Percentiles rank a stretch among this genome's conserved stretches.
These are phyloP conservation scores for Phialocephala sp. DNA, from an alignment of 2,329 filamentous ascomycete species.

Conservation along the genomic window DNA sequence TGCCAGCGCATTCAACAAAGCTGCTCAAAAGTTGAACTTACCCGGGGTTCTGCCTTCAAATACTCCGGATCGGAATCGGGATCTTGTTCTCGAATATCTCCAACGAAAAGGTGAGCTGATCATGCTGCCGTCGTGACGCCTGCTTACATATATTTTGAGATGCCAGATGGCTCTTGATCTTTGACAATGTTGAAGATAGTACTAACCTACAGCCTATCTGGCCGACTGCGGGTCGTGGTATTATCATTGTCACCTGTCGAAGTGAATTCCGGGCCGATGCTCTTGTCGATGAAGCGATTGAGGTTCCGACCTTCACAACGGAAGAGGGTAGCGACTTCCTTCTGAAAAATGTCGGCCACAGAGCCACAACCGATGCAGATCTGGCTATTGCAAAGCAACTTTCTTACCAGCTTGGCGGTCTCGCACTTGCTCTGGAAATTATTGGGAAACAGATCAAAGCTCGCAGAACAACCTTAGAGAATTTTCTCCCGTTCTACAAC, in stretches of 20 bases:
- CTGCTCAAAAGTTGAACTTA: neutral
- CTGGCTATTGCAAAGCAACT: neutral
- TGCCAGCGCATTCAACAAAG: neutral
- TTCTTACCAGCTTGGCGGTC: neutral
- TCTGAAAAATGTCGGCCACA: neutral
- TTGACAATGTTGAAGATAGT: neutral
- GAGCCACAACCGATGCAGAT: neutral
- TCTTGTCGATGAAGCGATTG: neutral
- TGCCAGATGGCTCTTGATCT: neutral
- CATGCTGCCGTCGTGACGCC: neutral
- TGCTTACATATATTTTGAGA: neutral
- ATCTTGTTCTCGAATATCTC: slow-evolving; percentile 1
- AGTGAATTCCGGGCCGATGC: neutral
- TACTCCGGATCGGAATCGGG: neutral
- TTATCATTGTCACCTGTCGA: neutral
- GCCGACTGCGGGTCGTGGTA: neutral
- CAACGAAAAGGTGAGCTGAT: neutral
- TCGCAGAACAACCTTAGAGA: neutral
- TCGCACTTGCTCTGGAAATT: neutral
- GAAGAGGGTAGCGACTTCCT: neutral
- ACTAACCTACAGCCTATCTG: neutral
- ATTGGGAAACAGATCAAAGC: slow-evolving; percentile 4
- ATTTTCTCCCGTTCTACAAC: neutral
- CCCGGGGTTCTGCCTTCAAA: neutral
- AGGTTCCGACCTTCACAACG: neutral